These are phyloP conservation scores for Auxenochlorella pyrenoidosa DNA, from an alignment of 139 green algal species.

Conservation along the genomic window DNA sequence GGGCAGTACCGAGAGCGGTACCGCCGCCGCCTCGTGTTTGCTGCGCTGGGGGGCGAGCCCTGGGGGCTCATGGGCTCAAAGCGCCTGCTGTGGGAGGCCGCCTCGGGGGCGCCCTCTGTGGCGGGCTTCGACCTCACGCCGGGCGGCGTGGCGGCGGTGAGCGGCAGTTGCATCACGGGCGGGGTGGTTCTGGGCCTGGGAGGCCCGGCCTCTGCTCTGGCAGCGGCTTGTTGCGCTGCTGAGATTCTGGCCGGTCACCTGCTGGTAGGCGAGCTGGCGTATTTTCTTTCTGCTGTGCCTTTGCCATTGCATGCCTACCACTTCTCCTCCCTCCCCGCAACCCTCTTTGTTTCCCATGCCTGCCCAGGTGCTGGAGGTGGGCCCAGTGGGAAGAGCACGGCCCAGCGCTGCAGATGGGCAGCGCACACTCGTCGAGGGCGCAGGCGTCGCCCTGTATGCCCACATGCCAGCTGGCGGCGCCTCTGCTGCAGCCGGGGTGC, in stretches of 20 bases:
- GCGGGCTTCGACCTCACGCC: slow-evolving; percentile 49
- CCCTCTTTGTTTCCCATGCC: neutral
- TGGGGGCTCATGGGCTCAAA: slow-evolving; percentile 74
- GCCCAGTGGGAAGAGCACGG: slow-evolving; percentile 55
- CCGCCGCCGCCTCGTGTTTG: slow-evolving; percentile 64
- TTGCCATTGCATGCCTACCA: neutral
- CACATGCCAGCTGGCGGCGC: slow-evolving; percentile 42
- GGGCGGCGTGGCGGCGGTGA: neutral
- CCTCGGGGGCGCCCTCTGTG: neutral
- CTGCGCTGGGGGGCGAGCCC: slow-evolving; percentile 73
- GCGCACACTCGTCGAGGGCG: no score
- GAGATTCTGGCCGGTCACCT: no score
- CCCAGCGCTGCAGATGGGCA: neutral
- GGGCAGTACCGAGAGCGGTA: neutral
- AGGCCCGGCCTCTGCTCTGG: neutral
- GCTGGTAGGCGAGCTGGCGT: no score
- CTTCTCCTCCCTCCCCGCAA: neutral
- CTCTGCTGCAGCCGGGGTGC: neutral
- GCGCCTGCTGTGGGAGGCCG: slow-evolving; percentile 76
- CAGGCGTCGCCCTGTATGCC: slow-evolving; percentile 40
- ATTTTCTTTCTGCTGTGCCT: neutral
- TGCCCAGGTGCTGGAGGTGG: slow-evolving; percentile 66
- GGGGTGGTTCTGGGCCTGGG: no score
- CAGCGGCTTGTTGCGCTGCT: neutral
- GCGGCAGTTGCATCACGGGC: neutral